Percentiles rank a stretch among this genome's conserved stretches.
Conservation (phyloP, 495 filamentous ascomycete species). For the Hypoxylon fuscum region DNA sequence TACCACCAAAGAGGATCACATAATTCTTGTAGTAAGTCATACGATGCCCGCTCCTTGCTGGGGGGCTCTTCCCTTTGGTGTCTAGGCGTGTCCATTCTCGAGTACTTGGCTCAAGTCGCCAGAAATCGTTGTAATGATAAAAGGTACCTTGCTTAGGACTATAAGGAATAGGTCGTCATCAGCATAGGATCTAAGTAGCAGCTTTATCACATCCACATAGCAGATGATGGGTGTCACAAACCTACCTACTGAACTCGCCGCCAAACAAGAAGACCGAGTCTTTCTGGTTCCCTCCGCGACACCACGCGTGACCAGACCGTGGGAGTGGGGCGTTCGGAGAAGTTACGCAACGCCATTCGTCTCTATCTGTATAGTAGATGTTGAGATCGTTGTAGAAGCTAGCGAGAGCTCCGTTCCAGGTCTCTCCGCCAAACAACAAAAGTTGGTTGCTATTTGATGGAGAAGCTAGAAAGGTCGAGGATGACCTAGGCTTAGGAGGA, state of each 20-base stretch:
- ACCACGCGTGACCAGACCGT: slow-evolving; percentile 91
- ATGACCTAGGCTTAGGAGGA: slow-evolving; percentile 80
- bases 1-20: slow-evolving; percentile 51
- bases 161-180: slow-evolving; percentile 51
- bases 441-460: slow-evolving; percentile 87
- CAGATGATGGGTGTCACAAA: no score
- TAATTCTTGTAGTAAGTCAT: slow-evolving; percentile 90
- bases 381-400: slow-evolving; percentile 79
- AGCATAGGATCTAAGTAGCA: slow-evolving; percentile 57
- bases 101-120: slow-evolving; percentile 82
- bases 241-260: slow-evolving; percentile 66
- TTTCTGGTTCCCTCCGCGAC: slow-evolving; percentile 78
- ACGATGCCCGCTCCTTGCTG: slow-evolving; percentile 89
- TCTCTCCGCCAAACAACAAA: slow-evolving; percentile 88
- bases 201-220: no score
- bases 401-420: slow-evolving; percentile 69
- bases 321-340: slow-evolving; percentile 92
- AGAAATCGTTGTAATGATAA: slow-evolving; percentile 99
- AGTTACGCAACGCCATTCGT: slow-evolving; percentile 88
- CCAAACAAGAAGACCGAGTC: slow-evolving; percentile 92
- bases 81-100: slow-evolving; percentile 93
- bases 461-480: slow-evolving; percentile 80
- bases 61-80: slow-evolving; percentile 84
- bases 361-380: slow-evolving; percentile 85
- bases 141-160: slow-evolving; percentile 95